Base-by-base conservation (phyloP, 495 filamentous ascomycete genomes). In the Trichoderma asperelloides region DNA sequence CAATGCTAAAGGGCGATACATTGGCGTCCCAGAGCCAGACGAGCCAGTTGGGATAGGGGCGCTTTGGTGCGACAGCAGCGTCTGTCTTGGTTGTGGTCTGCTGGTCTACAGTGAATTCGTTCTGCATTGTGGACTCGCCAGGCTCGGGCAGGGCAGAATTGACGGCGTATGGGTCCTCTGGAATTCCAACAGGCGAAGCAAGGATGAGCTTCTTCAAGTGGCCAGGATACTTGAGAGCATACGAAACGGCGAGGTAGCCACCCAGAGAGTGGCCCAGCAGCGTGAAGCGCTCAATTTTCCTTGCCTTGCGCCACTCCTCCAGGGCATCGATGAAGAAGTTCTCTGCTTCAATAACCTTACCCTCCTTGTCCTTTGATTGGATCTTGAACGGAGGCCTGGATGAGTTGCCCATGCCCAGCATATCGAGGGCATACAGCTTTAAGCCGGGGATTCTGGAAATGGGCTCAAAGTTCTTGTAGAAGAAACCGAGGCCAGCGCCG, bases 1-100 rank as follows among this genome's bases (percentile, higher is more conserved):
- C 85, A 21, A 98, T 76, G 69, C 87, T 91, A 76, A 98, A 98
- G 21, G 96, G 95, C 0, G 92, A 96, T 69, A 98, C 88, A 73
- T 98, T 98, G 69, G 92, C 91, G 68, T 98, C 95, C 95, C 95
- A 98, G 41, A 98, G 84, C 75, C 91, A 96, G 37, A 87, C 86
- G 21, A 97, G 80, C 92, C 92, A 96, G 75, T 88, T 88, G 0
- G 93, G 90, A 15, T 91, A 70, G 21, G 88, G 89, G 5, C 89
- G 82, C 63, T 80, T 80, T n/a, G 69, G 66, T 12, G 70, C 70
- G 28, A 70, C 71, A 33, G 49, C 30, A 15, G 63, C 62, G 8
- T 16, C 39, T 39, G 28, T 67, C 39, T 39, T 63, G 27, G 25
- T 85, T 68, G 77, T 87, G 13, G 82, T 78, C 62, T 82, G 80